Conservation (phyloP, 2,329 filamentous ascomycete genomes). For the Apiospora kogelbergensis region DNA sequence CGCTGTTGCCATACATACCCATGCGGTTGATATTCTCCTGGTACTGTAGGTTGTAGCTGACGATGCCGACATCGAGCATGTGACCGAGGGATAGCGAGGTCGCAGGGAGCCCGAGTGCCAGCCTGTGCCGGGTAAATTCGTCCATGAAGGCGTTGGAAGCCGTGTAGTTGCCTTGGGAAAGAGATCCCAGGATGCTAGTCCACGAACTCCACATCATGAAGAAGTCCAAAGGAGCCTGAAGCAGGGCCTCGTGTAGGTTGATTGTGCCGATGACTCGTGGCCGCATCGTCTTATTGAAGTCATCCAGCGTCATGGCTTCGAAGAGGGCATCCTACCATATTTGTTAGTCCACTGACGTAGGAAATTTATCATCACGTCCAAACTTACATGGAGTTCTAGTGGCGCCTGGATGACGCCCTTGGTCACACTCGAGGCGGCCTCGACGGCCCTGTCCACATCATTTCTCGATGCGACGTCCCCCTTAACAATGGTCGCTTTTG, state of each 20-base stretch:
- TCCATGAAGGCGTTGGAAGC: constrained; percentile 12
- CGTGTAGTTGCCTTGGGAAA: constrained; percentile 13
- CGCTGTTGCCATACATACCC: background rate
- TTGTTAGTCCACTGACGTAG: too few relatives aligned
- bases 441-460: background rate
- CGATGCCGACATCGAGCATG: constrained; percentile 10
- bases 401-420: too few relatives aligned
- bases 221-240: constrained; percentile 28
- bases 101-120: constrained; percentile 1
- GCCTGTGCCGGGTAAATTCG: background rate
- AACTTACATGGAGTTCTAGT: too few relatives aligned
- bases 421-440: too few relatives aligned
- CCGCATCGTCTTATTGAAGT: too few relatives aligned
- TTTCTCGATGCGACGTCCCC: background rate
- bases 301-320: too few relatives aligned
- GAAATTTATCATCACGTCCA: too few relatives aligned
- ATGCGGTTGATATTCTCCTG: constrained; percentile 3
- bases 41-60: background rate
- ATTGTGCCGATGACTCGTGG: constrained; percentile 16
- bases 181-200: constrained; percentile 33
- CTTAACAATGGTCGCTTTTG: too few relatives aligned
- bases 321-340: too few relatives aligned
- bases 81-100: constrained; percentile 10
- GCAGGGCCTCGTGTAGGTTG: constrained; percentile 23
- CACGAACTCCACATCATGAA: constrained; percentile 41